Evolutionary conservation across 2,329 filamentous ascomycete genomes (phyloP).

Genomic region (Hypoxylon sp.): DNA sequence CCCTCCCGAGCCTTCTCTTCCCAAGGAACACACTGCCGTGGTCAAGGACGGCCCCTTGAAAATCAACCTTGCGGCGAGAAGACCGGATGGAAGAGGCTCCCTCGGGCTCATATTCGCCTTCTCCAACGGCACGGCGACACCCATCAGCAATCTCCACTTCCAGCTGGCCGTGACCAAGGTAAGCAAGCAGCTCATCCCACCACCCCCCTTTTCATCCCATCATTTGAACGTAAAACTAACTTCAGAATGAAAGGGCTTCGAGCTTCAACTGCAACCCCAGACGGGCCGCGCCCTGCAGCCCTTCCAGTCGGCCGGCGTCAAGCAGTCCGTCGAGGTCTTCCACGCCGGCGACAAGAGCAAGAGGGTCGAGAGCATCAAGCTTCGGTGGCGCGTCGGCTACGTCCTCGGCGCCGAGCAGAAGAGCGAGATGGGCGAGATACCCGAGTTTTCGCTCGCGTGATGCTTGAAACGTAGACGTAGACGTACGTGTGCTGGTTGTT

Average conservation of each 20-base stretch:
- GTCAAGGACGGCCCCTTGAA: constrained; percentile 76
- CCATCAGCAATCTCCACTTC: constrained; percentile 83
- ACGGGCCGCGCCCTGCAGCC: constrained; percentile 79
- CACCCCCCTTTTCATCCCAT: not conserved
- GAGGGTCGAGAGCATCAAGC: constrained; percentile 82
- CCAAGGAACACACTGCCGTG: constrained; percentile 68
- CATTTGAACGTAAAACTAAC: constrained; percentile 5
- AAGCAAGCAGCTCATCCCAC: constrained; percentile 36
- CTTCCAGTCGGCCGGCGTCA: constrained; percentile 77
- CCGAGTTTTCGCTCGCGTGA: constrained; percentile 77
- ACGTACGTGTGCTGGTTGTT: not conserved
- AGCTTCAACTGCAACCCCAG: constrained; percentile 84
- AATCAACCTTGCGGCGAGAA: constrained; percentile 76
- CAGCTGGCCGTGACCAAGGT: constrained; percentile 95
- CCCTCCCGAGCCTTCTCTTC: constrained; percentile 66
- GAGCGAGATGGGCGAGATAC: constrained; percentile 86
- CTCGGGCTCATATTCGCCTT: constrained; percentile 81
- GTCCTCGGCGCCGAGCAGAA: constrained; percentile 70
- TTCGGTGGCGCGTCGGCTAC: constrained; percentile 90
- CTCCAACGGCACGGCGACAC: constrained; percentile 78
- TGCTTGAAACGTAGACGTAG: not conserved
- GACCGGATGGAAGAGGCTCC: constrained; percentile 62
- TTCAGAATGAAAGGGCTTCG: constrained; percentile 69
- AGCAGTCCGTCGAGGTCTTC: constrained; percentile 79
- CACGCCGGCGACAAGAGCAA: constrained; percentile 73